Evolutionary conservation across 2,329 filamentous ascomycete species (phyloP), one percentile per base, ranked within the genome.

Genomic region (Fusarium secorum): DNA sequence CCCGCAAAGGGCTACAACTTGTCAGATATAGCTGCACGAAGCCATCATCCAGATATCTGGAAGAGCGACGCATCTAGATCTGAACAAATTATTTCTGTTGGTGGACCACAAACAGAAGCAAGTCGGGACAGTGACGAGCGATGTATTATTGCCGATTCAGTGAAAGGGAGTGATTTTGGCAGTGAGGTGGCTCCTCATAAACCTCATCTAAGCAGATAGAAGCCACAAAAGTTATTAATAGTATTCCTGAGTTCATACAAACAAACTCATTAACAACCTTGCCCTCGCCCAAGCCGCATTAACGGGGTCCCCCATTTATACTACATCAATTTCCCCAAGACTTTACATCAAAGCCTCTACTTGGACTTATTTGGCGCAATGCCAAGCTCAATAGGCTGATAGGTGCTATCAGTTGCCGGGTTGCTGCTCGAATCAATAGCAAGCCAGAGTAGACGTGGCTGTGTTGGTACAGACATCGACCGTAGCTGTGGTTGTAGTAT

Each of bases 261-360:
- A 28, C 3, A 18, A 2, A 13, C 9, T 15, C 9, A 5, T n/a
- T 1, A 11, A 11, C 13, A 7, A 4, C 42, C 4, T n/a, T 45
- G 15, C 4, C 4, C 13, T n/a, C 15, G 9, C 5, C 24, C 13
- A 45, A 20, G 3, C 26, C 4, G 11, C 6, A 6, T 5, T 45
- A 5, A n/a, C 8, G 6, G 11, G 7, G 3, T 14, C 8, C 13
- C 4, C 5, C 18, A 3, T 11, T 18, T 15, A n/a, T 28, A 11
- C 24, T 5, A 5, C 13, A 11, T n/a, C 3, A 6, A 28, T 15
- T 4, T 1, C 13, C 17, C 3, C 9, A 5, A 45, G 0, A 5
- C 13, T 3, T 45, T 13, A 14, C 17, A 2, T 6, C 3, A 7
- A n/a, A 5, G 20, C 1, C 4, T 7, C 28, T 18, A 49, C 30